Evolutionary conservation across 805 yeast species (phyloP), one percentile per base, ranked within the genome.

Genomic region (Ogataea kodamae): DNA sequence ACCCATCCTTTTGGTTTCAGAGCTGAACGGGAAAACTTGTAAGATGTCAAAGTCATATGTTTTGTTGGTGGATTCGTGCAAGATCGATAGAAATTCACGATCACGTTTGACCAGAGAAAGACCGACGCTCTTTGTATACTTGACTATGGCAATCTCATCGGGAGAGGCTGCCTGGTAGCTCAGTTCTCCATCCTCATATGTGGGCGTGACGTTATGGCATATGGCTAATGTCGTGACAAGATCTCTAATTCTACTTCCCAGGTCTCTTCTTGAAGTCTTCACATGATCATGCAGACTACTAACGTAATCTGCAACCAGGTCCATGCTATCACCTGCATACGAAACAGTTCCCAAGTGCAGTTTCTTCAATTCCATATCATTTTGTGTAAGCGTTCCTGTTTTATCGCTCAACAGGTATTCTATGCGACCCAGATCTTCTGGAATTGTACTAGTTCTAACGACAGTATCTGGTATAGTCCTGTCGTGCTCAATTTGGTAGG

Each of bases 161-260:
- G 99, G 99, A 0, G 97, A 89, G 0, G 97, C 97, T 0, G 98
- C 98, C 61, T 92, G 99, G 56, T 89, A 92, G 2, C 87, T 73
- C 10, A 79, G 57, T 38, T 68, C 78, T 17, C 84, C 87, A 44
- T 80, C 85, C 37, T 81, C 92, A 45, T 78, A 74, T 0, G 95
- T 78, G 1, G 99, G 99, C 0, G 98, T 94, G 18, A 92, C 99
- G 48, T 88, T 88, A 59, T 92, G 99, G 58, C 99, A 92, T n/a
- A 90, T 65, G 0, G 97, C 95, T 31, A 92, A 67, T 1, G 96
- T 84, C 0, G 77, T 59, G 1, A 88, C 76, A 43, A 92, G 65
- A 51, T 88, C 96, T 48, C 89, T 72, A 5, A 89, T 95, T 45
- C 85, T 70, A 11, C 70, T 57, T 13, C 86, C 78, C 48, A 86